phyloP scores from a whole-genome alignment of 2,329 filamentous ascomycete species.

The Claviceps pazoutovae region DNA sequence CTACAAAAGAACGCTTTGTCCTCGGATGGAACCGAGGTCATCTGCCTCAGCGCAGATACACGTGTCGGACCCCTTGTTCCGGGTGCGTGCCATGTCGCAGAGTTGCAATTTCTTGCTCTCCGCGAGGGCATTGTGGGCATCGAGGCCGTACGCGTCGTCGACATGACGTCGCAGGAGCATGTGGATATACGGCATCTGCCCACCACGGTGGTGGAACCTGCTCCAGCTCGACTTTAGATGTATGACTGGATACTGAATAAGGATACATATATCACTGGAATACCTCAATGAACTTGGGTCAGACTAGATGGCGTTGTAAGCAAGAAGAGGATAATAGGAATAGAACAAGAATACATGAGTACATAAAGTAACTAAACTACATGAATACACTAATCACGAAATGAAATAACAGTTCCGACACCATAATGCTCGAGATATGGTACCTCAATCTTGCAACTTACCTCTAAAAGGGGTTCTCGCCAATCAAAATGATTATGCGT shows the following conservation, averaged over 20 bases:
- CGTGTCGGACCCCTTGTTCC: slow-evolving; percentile 59
- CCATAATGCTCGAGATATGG: too few relatives aligned
- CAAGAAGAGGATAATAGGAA: too few relatives aligned
- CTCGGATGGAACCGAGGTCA: slow-evolving; percentile 46
- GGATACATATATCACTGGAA: not conserved
- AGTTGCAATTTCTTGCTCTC: slow-evolving; percentile 58
- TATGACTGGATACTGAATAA: too few relatives aligned
- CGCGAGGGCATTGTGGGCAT: slow-evolving; percentile 52
- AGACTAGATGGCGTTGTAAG: too few relatives aligned
- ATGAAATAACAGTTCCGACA: too few relatives aligned
- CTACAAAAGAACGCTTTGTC: slow-evolving; percentile 52
- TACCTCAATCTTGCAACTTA: too few relatives aligned
- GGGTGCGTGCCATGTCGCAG: slow-evolving; percentile 58
- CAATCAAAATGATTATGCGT: too few relatives aligned
- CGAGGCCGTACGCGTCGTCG: slow-evolving; percentile 59
- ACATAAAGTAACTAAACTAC: too few relatives aligned
- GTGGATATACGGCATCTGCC: slow-evolving; percentile 66
- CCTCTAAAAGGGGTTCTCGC: too few relatives aligned
- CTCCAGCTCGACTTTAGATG: not conserved
- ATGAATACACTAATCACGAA: too few relatives aligned
- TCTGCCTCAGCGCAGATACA: slow-evolving; percentile 64
- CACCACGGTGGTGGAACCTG: slow-evolving; percentile 42
- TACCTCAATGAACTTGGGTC: not conserved
- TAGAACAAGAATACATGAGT: too few relatives aligned
- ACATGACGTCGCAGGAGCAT: slow-evolving; percentile 60